phyloP scores from a whole-genome alignment of 805 yeast genomes.

The Saccharomycopsis sp. region DNA sequence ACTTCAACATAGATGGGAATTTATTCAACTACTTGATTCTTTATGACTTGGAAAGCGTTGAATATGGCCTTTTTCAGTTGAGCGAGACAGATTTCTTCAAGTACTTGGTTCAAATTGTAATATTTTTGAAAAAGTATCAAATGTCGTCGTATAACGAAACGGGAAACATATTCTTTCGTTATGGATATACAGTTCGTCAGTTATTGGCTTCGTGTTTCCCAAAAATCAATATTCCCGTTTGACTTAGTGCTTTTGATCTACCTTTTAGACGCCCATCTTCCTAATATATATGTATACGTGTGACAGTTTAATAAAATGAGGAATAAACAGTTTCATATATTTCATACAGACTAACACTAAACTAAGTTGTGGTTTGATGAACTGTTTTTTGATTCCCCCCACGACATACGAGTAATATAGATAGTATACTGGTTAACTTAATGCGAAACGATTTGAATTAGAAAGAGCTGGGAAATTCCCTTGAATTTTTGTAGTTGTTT shows the following conservation, averaged over 20 bases:
- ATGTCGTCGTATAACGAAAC: constrained; percentile 3
- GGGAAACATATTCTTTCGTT: constrained; percentile 5
- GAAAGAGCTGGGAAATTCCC: too few relatives aligned
- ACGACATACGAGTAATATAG: background rate
- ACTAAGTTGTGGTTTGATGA: background rate
- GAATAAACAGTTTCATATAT: background rate
- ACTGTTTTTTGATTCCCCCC: too few relatives aligned
- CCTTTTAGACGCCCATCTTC: background rate
- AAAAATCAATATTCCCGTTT: background rate
- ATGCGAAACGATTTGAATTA: background rate
- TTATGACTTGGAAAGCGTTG: background rate
- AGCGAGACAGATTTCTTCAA: constrained; percentile 3
- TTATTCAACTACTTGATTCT: background rate
- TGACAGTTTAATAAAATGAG: background rate
- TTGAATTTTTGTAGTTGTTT: background rate
- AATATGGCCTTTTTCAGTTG: background rate
- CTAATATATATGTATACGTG: background rate
- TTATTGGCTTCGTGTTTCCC: constrained; percentile 3
- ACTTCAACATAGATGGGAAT: background rate
- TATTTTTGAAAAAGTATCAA: constrained; percentile 14
- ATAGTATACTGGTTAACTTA: background rate
- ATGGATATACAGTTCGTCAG: background rate
- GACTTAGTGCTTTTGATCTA: background rate
- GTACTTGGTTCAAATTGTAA: constrained; percentile 10
- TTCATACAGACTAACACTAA: background rate